Conservation (phyloP, 2,329 filamentous ascomycete species). For the Mycocentrospora acerina region DNA sequence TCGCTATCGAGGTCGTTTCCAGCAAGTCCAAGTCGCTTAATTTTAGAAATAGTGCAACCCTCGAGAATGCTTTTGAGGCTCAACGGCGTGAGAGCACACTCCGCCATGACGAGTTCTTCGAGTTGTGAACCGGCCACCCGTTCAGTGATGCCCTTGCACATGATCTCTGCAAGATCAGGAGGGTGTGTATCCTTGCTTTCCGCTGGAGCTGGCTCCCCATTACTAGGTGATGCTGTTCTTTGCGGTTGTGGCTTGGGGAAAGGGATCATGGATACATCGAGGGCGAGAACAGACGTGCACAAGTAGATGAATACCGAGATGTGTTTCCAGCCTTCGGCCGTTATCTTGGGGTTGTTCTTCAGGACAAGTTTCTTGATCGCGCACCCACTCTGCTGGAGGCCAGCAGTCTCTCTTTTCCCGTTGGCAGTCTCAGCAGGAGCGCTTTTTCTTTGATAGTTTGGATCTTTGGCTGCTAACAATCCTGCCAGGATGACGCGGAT, state of each 20-base stretch:
- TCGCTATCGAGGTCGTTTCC: slow-evolving; percentile 75
- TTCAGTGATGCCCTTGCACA: slow-evolving; percentile 74
- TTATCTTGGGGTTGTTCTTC: slow-evolving; percentile 85
- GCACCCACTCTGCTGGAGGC: slow-evolving; percentile 48
- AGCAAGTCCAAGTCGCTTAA: slow-evolving; percentile 78
- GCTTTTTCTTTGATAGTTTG: slow-evolving; percentile 54
- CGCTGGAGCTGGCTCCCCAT: slow-evolving; percentile 4
- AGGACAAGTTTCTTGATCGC: slow-evolving; percentile 84
- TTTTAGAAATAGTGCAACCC: slow-evolving; percentile 74
- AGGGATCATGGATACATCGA: slow-evolving; percentile 82
- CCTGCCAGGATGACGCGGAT: slow-evolving; percentile 84
- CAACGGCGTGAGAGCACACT: slow-evolving; percentile 70
- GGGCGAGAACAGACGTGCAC: slow-evolving; percentile 78
- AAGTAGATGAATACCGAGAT: slow-evolving; percentile 88
- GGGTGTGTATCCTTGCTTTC: slow-evolving; percentile 12
- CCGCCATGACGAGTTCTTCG: slow-evolving; percentile 80
- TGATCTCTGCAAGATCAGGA: slow-evolving; percentile 63
- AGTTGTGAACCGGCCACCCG: slow-evolving; percentile 74
- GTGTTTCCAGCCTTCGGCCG: slow-evolving; percentile 85
- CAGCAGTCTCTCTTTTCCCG: neutral
- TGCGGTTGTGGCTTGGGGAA: slow-evolving; percentile 51
- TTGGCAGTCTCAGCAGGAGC: slow-evolving; percentile 4
- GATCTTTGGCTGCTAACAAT: slow-evolving; percentile 74
- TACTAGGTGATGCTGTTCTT: slow-evolving; percentile 12
- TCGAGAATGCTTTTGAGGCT: slow-evolving; percentile 79